Evolutionary conservation across 2,329 filamentous ascomycete species (phyloP).

Genomic region (Neopestalotiopsis rosae): DNA sequence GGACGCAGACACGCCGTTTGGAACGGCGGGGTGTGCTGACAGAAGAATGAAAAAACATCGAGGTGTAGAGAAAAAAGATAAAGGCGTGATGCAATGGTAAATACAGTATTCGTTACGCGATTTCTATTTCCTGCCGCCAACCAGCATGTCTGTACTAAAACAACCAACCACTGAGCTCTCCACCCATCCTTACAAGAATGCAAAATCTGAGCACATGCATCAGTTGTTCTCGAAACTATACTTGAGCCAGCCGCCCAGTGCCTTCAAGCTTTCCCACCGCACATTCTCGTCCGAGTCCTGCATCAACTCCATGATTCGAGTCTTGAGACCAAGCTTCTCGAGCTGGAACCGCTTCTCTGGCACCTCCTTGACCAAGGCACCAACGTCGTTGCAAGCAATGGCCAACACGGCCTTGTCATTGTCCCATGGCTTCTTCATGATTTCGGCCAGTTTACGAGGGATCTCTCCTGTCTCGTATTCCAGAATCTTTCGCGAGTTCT

Average conservation of each 20-base stretch:
- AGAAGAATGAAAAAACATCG: not conserved
- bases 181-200: not conserved
- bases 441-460: constrained; percentile 82
- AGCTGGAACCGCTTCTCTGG: constrained; percentile 81
- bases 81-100: not conserved
- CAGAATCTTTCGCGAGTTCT: constrained; percentile 86
- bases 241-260: constrained; percentile 72
- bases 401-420: constrained; percentile 88
- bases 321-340: constrained; percentile 86
- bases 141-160: not conserved
- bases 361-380: constrained; percentile 85
- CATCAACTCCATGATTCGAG: constrained; percentile 92
- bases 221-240: constrained; percentile 61
- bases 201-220: constrained; percentile 2
- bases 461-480: constrained; percentile 82
- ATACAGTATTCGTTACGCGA: constrained; percentile 3
- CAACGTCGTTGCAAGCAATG: constrained; percentile 91
- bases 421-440: constrained; percentile 75
- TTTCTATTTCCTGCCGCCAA: not conserved
- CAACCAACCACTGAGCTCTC: not conserved
- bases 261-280: constrained; percentile 89
- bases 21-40: too few relatives aligned
- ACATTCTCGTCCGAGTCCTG: constrained; percentile 86
- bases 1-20: too few relatives aligned
- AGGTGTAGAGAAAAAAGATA: constrained; percentile 9